phyloP scores from a whole-genome alignment of 768 basidiomycete species.

The Kwoniella europaea region DNA sequence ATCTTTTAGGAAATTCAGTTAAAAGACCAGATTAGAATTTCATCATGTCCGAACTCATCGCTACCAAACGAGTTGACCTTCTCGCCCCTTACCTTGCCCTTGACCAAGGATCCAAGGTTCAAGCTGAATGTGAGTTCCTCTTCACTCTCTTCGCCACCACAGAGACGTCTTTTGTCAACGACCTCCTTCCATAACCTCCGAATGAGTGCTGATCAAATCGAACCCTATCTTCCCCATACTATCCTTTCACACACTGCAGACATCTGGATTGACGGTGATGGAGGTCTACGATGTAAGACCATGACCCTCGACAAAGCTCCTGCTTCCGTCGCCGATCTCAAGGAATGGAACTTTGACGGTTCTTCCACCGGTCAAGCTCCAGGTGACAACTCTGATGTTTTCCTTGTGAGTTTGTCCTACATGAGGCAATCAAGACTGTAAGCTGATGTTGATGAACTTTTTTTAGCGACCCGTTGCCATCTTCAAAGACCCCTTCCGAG shows the following conservation, averaged over 20 bases:
- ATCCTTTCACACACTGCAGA: conserved; percentile 63
- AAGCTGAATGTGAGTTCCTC: conserved; percentile 70
- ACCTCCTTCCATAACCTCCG: background rate
- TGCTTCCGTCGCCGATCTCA: conserved; percentile 84
- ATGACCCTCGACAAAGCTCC: conserved; percentile 90
- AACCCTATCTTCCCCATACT: background rate
- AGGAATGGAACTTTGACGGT: conserved; percentile 99
- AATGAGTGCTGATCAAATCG: background rate
- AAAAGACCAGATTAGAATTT: conserved; percentile 16
- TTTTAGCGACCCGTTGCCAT: conserved; percentile 80
- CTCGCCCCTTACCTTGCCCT: conserved; percentile 88
- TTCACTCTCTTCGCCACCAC: background rate
- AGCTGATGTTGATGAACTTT: background rate
- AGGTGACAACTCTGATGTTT: conserved; percentile 93
- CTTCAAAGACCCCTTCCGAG: conserved; percentile 99
- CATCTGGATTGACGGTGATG: conserved; percentile 97
- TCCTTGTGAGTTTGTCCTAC: conserved; percentile 64
- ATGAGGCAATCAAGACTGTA: too few species aligned
- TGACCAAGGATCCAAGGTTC: conserved; percentile 85
- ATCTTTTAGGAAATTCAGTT: conserved; percentile 10
- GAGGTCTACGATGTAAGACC: conserved; percentile 94
- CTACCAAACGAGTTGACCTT: conserved; percentile 66
- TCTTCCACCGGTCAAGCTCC: conserved; percentile 97
- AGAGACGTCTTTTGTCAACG: background rate
- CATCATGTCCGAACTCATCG: conserved; percentile 55